A percentile compares a stretch with the other conserved stretches of the same genome.
Conservation (phyloP, 1,139 yeast species). For the Geotrichum fermentans region DNA sequence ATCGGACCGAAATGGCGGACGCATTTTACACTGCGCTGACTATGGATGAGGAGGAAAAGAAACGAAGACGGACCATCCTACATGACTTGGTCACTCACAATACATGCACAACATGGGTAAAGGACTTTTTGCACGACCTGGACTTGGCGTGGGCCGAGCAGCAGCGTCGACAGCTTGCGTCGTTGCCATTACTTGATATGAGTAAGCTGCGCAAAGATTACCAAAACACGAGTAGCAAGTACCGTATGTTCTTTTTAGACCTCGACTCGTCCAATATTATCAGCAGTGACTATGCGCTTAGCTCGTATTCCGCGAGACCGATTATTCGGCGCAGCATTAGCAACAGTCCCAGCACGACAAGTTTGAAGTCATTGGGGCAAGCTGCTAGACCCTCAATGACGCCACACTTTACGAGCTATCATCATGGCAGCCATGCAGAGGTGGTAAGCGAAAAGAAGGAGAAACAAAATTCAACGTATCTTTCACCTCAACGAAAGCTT, state of each 20-base stretch:
- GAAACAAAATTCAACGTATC: slow-evolving; percentile 21
- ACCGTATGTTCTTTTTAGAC: slow-evolving; percentile 37
- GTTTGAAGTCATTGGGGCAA: slow-evolving; percentile 1
- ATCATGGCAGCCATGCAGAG: background rate
- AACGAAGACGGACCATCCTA: slow-evolving; percentile 57
- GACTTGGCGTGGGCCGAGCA: slow-evolving; percentile 61
- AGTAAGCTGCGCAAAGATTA: slow-evolving; percentile 27
- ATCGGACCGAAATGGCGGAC: slow-evolving; percentile 58
- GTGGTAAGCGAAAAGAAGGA: background rate
- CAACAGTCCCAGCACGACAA: slow-evolving; percentile 9
- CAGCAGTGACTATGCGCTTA: slow-evolving; percentile 4
- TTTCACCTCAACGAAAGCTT: slow-evolving; percentile 35
- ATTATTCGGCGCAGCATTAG: slow-evolving; percentile 4
- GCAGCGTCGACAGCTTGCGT: slow-evolving; percentile 38
- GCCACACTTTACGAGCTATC: background rate
- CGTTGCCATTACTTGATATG: slow-evolving; percentile 32
- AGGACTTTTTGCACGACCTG: slow-evolving; percentile 52
- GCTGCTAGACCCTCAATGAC: background rate
- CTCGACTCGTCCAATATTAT: slow-evolving; percentile 29
- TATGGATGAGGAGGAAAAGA: slow-evolving; percentile 57
- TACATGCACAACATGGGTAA: slow-evolving; percentile 75
- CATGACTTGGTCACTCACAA: slow-evolving; percentile 55
- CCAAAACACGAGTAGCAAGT: slow-evolving; percentile 19
- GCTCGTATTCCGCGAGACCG: slow-evolving; percentile 4
- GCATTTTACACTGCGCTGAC: slow-evolving; percentile 58